phyloP scores from a whole-genome alignment of 2,329 filamentous ascomycete species.

The Metarhizium album region DNA sequence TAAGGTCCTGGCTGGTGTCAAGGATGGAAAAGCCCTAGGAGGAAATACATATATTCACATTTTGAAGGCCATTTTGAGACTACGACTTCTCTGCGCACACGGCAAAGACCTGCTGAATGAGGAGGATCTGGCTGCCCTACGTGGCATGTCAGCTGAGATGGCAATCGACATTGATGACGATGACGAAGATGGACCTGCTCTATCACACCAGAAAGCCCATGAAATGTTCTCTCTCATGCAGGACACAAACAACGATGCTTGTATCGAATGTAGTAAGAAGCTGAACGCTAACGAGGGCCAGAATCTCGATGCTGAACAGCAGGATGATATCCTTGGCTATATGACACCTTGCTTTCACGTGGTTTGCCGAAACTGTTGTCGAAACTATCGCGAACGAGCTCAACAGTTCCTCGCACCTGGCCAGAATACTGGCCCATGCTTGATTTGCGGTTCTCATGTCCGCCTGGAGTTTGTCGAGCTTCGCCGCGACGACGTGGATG shows the following conservation, averaged over 20 bases:
- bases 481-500: conserved; percentile 47
- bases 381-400: conserved; percentile 44
- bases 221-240: conserved; percentile 77
- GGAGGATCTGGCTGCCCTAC: conserved; percentile 68
- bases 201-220: conserved; percentile 65
- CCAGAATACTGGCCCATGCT: conserved; percentile 45
- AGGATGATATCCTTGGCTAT: conserved; percentile 58
- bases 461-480: conserved; percentile 58
- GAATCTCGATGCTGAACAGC: conserved; percentile 45
- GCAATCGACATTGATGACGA: conserved; percentile 85
- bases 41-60: conserved; percentile 92
- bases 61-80: conserved; percentile 76
- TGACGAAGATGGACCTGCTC: conserved; percentile 45
- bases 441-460: conserved; percentile 55
- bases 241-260: conserved; percentile 68
- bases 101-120: conserved; percentile 83
- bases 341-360: conserved; percentile 86
- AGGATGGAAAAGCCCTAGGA: conserved; percentile 54
- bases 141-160: conserved; percentile 71
- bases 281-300: conserved; percentile 46
- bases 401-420: conserved; percentile 25
- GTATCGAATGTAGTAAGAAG: conserved; percentile 57
- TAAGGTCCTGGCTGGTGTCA: conserved; percentile 53
- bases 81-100: conserved; percentile 85
- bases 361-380: conserved; percentile 65